Evolutionary conservation across 768 basidiomycete genomes (phyloP), one percentile per base, ranked within the genome.

Genomic region (Boletus vermiculosoides): DNA sequence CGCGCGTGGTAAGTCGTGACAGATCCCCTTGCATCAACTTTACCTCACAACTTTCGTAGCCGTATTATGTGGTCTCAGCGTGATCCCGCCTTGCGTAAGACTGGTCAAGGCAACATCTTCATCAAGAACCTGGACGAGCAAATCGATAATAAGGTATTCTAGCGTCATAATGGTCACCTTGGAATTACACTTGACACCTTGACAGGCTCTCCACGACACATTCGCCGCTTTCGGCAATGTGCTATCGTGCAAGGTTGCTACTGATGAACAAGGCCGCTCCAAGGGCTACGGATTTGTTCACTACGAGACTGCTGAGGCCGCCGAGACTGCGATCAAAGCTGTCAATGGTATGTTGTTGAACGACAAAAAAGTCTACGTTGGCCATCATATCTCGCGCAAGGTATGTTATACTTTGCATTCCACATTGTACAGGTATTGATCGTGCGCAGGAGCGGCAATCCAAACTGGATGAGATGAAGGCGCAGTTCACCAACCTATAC

Each of bases 41-140:
- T 7, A 54, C 25, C 50, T 58, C 52, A 57, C 50, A 47, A 41
- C 50, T 28, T 7, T 28, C 37, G 55, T 63, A 93, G 91, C 81
- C 93, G 97, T 68, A 99, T 99, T 83, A 99, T 99, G 97, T 98
- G 97, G 96, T 98, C 95, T 70, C 97, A 98, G 84, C 92, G 97
- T 74, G 97, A 98, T 79, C 97, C 97, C 57, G 93, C 94, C 65
- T 87, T 99, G 71, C 92, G 97, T 76, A 98, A 98, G 86, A 98
- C 94, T 62, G 94, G 94, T 62, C 94, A 98, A 79, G 97, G 97
- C 75, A 99, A 99, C 76, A 94, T 99, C 71, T 99, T 99, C 80
- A 98, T 99, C 79, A 99, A 99, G 81, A 99, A 99, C 78, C 78
- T 99, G 64, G 95, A 97, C 68, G 93, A 96, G 75, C 82, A 81